Percentiles rank a stretch among this genome's conserved stretches.
These are phyloP conservation scores for Wickerhamiella nectarea DNA, from an alignment of 805 yeast genomes.

Conservation along the genomic window DNA sequence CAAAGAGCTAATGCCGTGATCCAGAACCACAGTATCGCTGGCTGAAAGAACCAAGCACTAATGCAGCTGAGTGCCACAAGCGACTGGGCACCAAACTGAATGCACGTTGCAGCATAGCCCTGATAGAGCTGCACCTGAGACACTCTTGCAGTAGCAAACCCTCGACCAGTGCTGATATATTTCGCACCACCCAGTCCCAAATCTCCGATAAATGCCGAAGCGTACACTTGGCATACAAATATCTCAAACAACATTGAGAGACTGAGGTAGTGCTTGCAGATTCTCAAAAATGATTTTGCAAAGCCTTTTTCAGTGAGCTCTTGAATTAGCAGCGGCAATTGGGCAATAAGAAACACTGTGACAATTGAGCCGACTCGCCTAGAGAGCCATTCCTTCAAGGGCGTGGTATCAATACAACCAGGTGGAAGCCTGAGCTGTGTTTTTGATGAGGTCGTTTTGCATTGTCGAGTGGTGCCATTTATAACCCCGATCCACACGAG, in stretches of 20 bases:
- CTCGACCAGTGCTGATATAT: slow-evolving; percentile 73
- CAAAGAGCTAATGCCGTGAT: slow-evolving; percentile 68
- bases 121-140: slow-evolving; percentile 54
- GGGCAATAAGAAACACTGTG: slow-evolving; percentile 59
- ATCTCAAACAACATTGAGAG: slow-evolving; percentile 69
- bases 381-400: slow-evolving; percentile 62
- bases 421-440: slow-evolving; percentile 29
- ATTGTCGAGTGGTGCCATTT: slow-evolving; percentile 45
- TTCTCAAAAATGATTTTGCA: slow-evolving; percentile 51
- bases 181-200: slow-evolving; percentile 67
- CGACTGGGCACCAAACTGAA: slow-evolving; percentile 48
- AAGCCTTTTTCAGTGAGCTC: slow-evolving; percentile 65
- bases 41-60: slow-evolving; percentile 56
- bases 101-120: slow-evolving; percentile 53
- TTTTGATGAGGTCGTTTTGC: slow-evolving; percentile 39
- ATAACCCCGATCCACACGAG: slow-evolving; percentile 49
- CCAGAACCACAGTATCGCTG: slow-evolving; percentile 90
- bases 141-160: slow-evolving; percentile 61
- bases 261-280: slow-evolving; percentile 53
- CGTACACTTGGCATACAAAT: slow-evolving; percentile 64
- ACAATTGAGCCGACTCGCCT: slow-evolving; percentile 62
- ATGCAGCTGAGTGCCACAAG: slow-evolving; percentile 41
- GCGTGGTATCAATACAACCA: slow-evolving; percentile 60
- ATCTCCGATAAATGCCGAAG: slow-evolving; percentile 55
- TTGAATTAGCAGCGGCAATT: slow-evolving; percentile 63